These are phyloP conservation scores for Rosa persica DNA, from an alignment of 306 rosid species.

Conservation along the genomic window DNA sequence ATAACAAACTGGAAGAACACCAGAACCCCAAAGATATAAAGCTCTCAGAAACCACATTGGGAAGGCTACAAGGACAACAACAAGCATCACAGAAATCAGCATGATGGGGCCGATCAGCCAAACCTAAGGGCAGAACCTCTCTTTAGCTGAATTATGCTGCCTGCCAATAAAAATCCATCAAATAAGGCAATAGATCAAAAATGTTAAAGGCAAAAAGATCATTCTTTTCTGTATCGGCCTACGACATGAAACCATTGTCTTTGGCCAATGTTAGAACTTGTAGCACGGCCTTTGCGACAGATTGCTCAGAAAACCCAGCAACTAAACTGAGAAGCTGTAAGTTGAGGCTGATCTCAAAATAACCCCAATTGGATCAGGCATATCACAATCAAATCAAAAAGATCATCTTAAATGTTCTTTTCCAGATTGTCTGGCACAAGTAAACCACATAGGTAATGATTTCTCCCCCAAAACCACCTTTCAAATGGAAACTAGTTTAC, in stretches of 20 bases:
- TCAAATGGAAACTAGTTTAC: background rate
- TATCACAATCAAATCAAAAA: background rate
- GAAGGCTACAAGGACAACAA: too few species aligned
- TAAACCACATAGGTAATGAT: background rate
- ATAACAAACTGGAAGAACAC: too few species aligned
- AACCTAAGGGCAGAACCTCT: background rate
- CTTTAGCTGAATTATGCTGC: background rate
- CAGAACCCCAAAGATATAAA: too few species aligned
- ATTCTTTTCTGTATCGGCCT: too few species aligned
- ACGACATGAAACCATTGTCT: background rate
- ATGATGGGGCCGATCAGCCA: background rate
- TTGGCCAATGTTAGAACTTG: background rate
- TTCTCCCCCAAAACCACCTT: background rate
- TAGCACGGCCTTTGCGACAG: background rate
- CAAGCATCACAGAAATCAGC: background rate
- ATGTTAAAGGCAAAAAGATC: background rate
- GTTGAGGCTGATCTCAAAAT: background rate
- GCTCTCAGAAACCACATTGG: too few species aligned
- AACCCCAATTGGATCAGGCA: background rate
- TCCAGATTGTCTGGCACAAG: background rate
- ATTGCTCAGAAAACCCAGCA: background rate
- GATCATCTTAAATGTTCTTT: background rate
- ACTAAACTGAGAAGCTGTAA: background rate
- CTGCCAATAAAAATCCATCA: background rate
- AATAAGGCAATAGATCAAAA: background rate